Conservation (phyloP, 2,329 filamentous ascomycete species). For the Aspergillus hortae region DNA sequence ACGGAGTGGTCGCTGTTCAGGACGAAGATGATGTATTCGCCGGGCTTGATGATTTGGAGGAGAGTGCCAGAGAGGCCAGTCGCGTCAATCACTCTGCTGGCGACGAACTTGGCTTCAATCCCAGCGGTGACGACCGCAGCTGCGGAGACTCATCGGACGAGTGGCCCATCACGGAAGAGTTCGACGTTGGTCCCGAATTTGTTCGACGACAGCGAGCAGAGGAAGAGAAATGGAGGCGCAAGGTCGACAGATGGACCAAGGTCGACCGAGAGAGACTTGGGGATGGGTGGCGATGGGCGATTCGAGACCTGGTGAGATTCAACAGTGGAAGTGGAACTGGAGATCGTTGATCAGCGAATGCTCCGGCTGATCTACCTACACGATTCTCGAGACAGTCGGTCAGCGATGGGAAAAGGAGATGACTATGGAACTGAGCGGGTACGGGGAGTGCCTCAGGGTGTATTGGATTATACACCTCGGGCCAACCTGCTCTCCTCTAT, state of each 20-base stretch:
- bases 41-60: constrained; percentile 87
- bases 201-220: constrained; percentile 84
- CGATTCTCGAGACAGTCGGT: not conserved
- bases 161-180: constrained; percentile 90
- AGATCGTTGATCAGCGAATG: constrained; percentile 6
- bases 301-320: constrained; percentile 45
- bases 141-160: constrained; percentile 57
- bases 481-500: not conserved
- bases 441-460: not conserved
- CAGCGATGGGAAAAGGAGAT: not conserved
- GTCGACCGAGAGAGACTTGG: constrained; percentile 47
- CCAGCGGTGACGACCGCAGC: constrained; percentile 38
- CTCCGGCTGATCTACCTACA: not conserved
- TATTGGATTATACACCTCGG: not conserved
- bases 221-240: constrained; percentile 84
- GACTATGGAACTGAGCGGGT: not conserved
- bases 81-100: constrained; percentile 19
- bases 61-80: constrained; percentile 42
- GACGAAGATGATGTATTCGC: constrained; percentile 94
- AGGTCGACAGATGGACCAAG: constrained; percentile 80
- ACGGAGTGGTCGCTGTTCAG: constrained; percentile 55
- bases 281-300: constrained; percentile 73
- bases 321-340: constrained; percentile 18
- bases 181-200: constrained; percentile 94
- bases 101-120: constrained; percentile 24